phyloP scores from a whole-genome alignment of 164 flowering plant species.

The Kalanchoe fedtschenkoi region DNA sequence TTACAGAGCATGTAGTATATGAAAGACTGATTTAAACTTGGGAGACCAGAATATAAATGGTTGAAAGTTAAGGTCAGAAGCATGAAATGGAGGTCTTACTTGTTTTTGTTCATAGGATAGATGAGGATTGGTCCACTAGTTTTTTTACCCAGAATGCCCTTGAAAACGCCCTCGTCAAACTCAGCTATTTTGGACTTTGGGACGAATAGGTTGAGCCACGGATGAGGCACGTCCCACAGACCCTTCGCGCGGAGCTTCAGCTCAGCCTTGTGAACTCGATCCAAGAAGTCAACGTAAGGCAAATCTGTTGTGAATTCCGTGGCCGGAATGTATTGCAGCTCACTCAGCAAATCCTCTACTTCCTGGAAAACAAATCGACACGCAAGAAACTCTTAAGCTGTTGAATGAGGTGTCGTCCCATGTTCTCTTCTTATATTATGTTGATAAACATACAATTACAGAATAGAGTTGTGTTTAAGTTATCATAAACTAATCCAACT shows the following conservation, averaged over 20 bases:
- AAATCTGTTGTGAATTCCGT: conserved; percentile 71
- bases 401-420: conserved; percentile 16
- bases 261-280: conserved; percentile 95
- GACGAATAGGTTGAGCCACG: conserved; percentile 93
- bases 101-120: conserved; percentile 92
- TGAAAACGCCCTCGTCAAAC: conserved; percentile 76
- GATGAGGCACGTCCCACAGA: conserved; percentile 95
- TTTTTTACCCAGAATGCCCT: conserved; percentile 80
- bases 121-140: conserved; percentile 90
- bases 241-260: conserved; percentile 78
- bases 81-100: conserved; percentile 52
- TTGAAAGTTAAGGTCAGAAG: not conserved
- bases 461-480: not conserved
- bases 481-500: not conserved
- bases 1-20: too few species aligned
- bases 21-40: too few species aligned
- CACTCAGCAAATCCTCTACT: conserved; percentile 51
- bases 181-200: conserved; percentile 74
- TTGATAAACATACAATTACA: conserved; percentile 7
- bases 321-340: conserved; percentile 51
- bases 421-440: conserved; percentile 31
- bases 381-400: conserved; percentile 8
- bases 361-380: conserved; percentile 43
- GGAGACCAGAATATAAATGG: not conserved
- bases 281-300: conserved; percentile 76